phyloP scores from a whole-genome alignment of 2,329 filamentous ascomycete genomes.

The Aspergillus sp. region DNA sequence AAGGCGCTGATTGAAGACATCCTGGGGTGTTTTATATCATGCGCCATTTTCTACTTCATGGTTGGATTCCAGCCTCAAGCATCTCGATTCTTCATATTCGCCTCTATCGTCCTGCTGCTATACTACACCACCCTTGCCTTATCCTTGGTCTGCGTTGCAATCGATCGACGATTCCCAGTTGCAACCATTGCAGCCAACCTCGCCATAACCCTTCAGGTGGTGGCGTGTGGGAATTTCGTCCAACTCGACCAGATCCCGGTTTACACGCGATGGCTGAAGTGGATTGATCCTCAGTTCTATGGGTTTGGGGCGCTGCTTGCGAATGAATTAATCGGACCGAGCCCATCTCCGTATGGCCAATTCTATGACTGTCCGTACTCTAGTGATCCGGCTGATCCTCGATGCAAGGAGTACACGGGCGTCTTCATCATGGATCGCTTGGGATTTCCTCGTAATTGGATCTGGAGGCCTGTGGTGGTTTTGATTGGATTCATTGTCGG shows the following conservation, averaged over 20 bases:
- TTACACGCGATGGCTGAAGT: conserved; percentile 73
- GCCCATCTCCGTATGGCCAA: conserved; percentile 43
- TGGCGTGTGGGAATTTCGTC: conserved; percentile 73
- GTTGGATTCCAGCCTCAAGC: conserved; percentile 63
- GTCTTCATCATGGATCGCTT: conserved; percentile 64
- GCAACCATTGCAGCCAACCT: conserved; percentile 70
- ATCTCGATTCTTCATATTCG: conserved; percentile 66
- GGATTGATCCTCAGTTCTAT: conserved; percentile 46
- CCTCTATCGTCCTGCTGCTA: conserved; percentile 61
- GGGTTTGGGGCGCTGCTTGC: conserved; percentile 65
- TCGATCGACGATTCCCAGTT: conserved; percentile 63
- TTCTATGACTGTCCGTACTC: conserved; percentile 69
- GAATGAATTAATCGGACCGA: conserved; percentile 60
- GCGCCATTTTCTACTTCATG: conserved; percentile 73
- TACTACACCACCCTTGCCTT: conserved; percentile 72
- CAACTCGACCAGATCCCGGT: conserved; percentile 68
- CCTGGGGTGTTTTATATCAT: conserved; percentile 66
- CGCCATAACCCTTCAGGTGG: conserved; percentile 66
- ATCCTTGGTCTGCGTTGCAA: conserved; percentile 62
- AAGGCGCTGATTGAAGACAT: conserved; percentile 67
- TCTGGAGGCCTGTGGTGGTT: conserved; percentile 61
- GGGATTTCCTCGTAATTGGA: conserved; percentile 64
- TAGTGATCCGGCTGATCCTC: conserved; percentile 59
- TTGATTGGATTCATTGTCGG: conserved; percentile 59
- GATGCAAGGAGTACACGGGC: conserved; percentile 65